Evolutionary conservation across 1,284 basidiomycete genomes (phyloP).

Genomic region (Tilletia horrida): DNA sequence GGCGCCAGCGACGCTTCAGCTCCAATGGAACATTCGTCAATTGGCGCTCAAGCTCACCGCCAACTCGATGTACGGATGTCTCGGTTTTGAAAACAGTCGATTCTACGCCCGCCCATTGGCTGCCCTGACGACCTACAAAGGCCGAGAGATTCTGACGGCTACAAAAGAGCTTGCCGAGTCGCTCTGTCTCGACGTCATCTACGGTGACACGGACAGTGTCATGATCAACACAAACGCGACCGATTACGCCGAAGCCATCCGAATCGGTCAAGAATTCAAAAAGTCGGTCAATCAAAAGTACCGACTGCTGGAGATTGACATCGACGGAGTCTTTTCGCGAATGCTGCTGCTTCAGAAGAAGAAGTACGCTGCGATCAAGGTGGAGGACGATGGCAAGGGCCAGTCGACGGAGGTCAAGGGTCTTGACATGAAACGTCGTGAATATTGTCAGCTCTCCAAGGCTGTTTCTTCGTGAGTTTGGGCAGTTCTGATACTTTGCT

Average conservation of each 20-base stretch:
- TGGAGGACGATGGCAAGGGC: slow-evolving; percentile 56
- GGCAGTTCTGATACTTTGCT: not conserved
- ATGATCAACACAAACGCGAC: slow-evolving; percentile 96
- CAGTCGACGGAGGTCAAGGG: slow-evolving; percentile 76
- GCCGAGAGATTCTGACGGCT: slow-evolving; percentile 91
- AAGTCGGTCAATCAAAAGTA: slow-evolving; percentile 94
- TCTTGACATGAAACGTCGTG: slow-evolving; percentile 96
- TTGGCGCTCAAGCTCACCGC: slow-evolving; percentile 95
- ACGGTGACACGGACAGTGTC: slow-evolving; percentile 97
- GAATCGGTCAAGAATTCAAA: slow-evolving; percentile 89
- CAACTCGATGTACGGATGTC: slow-evolving; percentile 99
- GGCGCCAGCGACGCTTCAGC: slow-evolving; percentile 70
- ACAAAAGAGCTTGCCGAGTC: slow-evolving; percentile 89
- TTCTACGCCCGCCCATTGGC: slow-evolving; percentile 97
- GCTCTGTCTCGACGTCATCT: slow-evolving; percentile 87
- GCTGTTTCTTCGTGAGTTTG: slow-evolving; percentile 76
- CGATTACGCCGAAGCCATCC: slow-evolving; percentile 79
- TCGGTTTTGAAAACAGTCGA: slow-evolving; percentile 93
- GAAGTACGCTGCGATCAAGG: slow-evolving; percentile 94
- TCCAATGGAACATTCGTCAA: slow-evolving; percentile 94
- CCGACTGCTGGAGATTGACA: slow-evolving; percentile 90
- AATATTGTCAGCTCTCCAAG: slow-evolving; percentile 89
- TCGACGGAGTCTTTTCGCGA: slow-evolving; percentile 90
- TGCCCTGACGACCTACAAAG: slow-evolving; percentile 94
- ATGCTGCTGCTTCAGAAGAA: slow-evolving; percentile 95